Evolutionary conservation across 2,329 filamentous ascomycete genomes (phyloP).

Genomic region (Trichoderma harzianum): DNA sequence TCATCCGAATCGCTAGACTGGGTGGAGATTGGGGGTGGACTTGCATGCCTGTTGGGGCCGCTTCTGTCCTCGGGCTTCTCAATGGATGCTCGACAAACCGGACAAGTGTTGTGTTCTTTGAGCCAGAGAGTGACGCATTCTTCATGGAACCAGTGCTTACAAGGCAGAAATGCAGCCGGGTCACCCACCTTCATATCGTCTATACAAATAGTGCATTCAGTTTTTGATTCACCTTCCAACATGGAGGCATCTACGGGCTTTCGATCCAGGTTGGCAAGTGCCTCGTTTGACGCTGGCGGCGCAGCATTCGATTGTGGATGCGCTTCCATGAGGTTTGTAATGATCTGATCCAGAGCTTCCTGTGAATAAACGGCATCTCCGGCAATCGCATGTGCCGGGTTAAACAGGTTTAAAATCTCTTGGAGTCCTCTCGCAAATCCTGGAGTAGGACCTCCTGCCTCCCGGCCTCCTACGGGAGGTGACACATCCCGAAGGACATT

Average conservation of each 20-base stretch:
- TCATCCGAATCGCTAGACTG: not conserved
- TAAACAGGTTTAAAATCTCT: constrained; percentile 53
- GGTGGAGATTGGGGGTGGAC: not conserved
- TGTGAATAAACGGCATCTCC: constrained; percentile 89
- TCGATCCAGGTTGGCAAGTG: constrained; percentile 70
- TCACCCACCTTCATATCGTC: constrained; percentile 72
- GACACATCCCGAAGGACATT: constrained; percentile 41
- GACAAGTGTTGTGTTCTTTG: constrained; percentile 87
- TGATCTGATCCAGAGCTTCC: constrained; percentile 84
- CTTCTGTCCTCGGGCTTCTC: constrained; percentile 34
- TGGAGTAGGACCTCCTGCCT: constrained; percentile 25
- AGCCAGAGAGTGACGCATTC: constrained; percentile 81
- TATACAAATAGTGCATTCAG: constrained; percentile 94
- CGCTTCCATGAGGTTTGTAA: constrained; percentile 84
- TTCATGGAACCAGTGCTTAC: constrained; percentile 91
- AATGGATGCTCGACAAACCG: constrained; percentile 66
- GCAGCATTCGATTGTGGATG: constrained; percentile 73
- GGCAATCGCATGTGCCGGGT: constrained; percentile 49
- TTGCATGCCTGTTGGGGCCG: constrained; percentile 14
- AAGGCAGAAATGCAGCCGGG: constrained; percentile 75
- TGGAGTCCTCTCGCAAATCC: constrained; percentile 40
- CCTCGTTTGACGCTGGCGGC: constrained; percentile 72
- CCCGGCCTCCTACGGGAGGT: constrained; percentile 30
- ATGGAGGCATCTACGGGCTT: constrained; percentile 67
- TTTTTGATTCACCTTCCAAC: constrained; percentile 62